Conservation (phyloP, 371 early-diverging fungal species). For the Syncephalastrum contaminatum region DNA sequence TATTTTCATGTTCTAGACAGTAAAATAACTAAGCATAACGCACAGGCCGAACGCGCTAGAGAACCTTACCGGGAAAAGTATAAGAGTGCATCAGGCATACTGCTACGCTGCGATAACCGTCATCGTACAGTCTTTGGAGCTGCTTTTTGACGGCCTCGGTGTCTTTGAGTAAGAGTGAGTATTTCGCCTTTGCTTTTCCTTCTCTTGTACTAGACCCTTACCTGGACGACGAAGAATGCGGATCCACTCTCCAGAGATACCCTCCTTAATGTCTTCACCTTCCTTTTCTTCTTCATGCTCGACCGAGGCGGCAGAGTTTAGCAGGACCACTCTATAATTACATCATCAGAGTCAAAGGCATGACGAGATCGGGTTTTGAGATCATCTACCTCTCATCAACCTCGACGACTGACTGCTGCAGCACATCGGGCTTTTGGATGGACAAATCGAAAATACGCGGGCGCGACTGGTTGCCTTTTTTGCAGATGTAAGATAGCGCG, state of each 20-base stretch:
- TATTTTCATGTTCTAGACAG: conserved; percentile 72
- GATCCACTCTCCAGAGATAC: conserved; percentile 88
- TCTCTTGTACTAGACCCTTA: conserved; percentile 14
- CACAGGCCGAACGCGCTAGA: neutral
- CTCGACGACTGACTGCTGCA: conserved; percentile 87
- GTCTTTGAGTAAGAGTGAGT: conserved; percentile 10
- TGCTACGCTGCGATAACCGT: conserved; percentile 84
- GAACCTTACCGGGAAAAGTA: conserved; percentile 66
- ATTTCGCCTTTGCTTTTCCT: neutral
- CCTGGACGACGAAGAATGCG: conserved; percentile 69
- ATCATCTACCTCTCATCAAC: conserved; percentile 86
- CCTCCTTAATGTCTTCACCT: conserved; percentile 50
- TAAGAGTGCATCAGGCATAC: conserved; percentile 93
- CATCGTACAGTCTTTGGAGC: conserved; percentile 59
- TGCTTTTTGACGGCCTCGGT: conserved; percentile 48
- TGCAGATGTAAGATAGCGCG: too few relatives aligned
- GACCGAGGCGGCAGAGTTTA: conserved; percentile 65
- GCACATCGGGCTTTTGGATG: conserved; percentile 76
- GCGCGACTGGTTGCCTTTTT: conserved; percentile 86
- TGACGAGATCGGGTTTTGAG: too few relatives aligned
- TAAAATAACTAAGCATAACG: neutral
- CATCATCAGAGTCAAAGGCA: neutral
- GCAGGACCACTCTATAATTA: conserved; percentile 64
- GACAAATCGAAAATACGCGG: conserved; percentile 94
- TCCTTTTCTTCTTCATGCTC: conserved; percentile 42